Conservation (phyloP, 176 grass and related monocot species). For the Cenchrus purpureus region DNA sequence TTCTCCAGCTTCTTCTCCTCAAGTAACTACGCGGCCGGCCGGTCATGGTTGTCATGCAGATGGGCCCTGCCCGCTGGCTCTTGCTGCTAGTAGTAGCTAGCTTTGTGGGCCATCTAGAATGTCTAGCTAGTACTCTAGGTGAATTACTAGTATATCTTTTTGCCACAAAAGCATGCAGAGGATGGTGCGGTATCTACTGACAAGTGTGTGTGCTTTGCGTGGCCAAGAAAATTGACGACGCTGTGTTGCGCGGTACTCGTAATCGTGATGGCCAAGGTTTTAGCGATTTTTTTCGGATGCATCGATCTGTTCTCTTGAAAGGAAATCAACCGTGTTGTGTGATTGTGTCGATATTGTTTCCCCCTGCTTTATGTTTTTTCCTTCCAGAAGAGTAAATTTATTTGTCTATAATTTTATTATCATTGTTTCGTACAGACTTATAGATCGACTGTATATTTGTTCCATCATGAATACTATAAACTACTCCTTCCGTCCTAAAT, state of each 20-base stretch:
- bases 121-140: conserved; percentile 5
- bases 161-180: not conserved
- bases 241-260: conserved; percentile 38
- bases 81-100: not conserved
- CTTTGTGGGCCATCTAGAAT: conserved; percentile 47
- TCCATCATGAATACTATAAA: not conserved
- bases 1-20: conserved; percentile 54
- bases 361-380: not conserved
- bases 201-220: conserved; percentile 49
- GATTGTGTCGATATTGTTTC: not conserved
- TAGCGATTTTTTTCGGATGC: not conserved
- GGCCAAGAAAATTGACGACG: conserved; percentile 24
- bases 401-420: not conserved
- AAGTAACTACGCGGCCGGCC: not conserved
- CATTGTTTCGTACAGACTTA: not conserved
- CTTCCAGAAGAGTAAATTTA: not conserved
- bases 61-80: not conserved
- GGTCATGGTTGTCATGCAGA: conserved; percentile 5
- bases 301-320: conserved; percentile 22
- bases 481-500: too few relatives aligned
- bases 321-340: conserved; percentile 34
- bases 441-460: not conserved
- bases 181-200: not conserved
- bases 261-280: conserved; percentile 50
- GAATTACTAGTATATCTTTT: not conserved